Evolutionary conservation across 2,329 filamentous ascomycete species (phyloP), one percentile per base, ranked within the genome.

Genomic region (Basipetospora chlamydospora): DNA sequence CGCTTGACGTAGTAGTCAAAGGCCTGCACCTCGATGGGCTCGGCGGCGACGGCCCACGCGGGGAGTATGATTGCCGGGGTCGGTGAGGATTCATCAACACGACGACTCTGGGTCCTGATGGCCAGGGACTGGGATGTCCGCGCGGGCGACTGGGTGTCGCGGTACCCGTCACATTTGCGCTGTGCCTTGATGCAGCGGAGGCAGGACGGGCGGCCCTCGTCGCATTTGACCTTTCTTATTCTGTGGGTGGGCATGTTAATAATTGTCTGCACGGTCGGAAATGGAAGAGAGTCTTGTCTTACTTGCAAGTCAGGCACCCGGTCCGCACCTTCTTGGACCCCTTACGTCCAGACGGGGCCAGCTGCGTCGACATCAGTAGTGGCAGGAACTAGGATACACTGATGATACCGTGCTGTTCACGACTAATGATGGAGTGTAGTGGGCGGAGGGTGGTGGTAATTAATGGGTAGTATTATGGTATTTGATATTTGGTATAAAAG

Each of bases 151-250:
- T n/a, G n/a, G 15, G 11, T 9, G 10, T 33, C 17, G 17, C 46
- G 52, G 44, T 61, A 60, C 33, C 54, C 54, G 38, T 56, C 54
- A 38, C 54, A 57, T 36, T 45, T 52, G 16, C 52, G 47, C 4
- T 52, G 51, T 6, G 52, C 55, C 4, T 48, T 50, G 9, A 47
- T 49, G 43, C 55, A 58, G 22, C 51, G 48, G 15, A 48, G 41
- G 39, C 54, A 58, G 5, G 47, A 43, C 3, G 54, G 54, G 26
- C 53, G 52, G 8, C 47, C 48, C 39, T 57, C 53, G 38, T 51
- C 53, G 38, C 54, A 58, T 37, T 56, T 56, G 11, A 57, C 47
- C 13, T 52, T 47, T 35, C 55, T 47, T 22, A 56, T 58, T 44
- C 54, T 56, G 21, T 2, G 28, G 33, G n/a, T 26, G 28, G 4